Evolutionary conservation across 352 stramenopile species (phyloP).

Genomic region (Salisapilia sapeloensis): DNA sequence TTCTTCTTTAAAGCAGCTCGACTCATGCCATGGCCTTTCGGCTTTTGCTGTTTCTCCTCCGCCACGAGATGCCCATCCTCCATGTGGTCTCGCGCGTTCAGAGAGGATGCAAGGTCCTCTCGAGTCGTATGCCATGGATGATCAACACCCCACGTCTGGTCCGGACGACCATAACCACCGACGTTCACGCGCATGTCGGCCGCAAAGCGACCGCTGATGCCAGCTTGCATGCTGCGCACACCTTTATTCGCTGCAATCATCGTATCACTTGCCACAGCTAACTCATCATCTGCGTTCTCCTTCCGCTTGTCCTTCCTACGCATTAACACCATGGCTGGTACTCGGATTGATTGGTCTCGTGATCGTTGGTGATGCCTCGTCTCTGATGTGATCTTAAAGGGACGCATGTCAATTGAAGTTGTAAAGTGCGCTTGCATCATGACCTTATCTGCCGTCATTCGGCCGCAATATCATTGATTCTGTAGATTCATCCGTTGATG

Average conservation of each 20-base stretch:
- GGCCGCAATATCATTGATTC: too few species aligned
- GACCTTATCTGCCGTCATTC: too few species aligned
- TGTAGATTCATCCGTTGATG: too few species aligned
- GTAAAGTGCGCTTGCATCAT: too few species aligned
- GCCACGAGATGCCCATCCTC: slow-evolving; percentile 31
- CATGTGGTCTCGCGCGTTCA: slow-evolving; percentile 41
- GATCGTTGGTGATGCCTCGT: too few species aligned
- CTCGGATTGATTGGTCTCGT: slow-evolving; percentile 2
- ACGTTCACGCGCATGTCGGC: slow-evolving; percentile 63
- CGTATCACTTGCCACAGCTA: slow-evolving; percentile 37
- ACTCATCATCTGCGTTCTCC: slow-evolving; percentile 38
- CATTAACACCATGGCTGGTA: slow-evolving; percentile 44
- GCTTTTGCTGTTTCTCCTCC: slow-evolving; percentile 17
- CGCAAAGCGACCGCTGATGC: slow-evolving; percentile 44
- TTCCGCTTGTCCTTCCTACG: slow-evolving; percentile 47
- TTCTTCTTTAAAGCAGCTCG: slow-evolving; percentile 63
- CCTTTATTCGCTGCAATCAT: slow-evolving; percentile 53
- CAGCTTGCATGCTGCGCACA: slow-evolving; percentile 27
- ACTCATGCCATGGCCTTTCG: slow-evolving; percentile 24
- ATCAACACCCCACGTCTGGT: slow-evolving; percentile 65
- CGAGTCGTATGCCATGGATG: slow-evolving; percentile 58
- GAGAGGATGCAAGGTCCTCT: slow-evolving; percentile 17
- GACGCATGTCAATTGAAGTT: too few species aligned
- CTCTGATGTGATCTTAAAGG: too few species aligned
- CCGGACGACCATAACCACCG: slow-evolving; percentile 52